Evolutionary conservation across 2,329 filamentous ascomycete genomes (phyloP).

Genomic region (Scedosporium apiospermum): DNA sequence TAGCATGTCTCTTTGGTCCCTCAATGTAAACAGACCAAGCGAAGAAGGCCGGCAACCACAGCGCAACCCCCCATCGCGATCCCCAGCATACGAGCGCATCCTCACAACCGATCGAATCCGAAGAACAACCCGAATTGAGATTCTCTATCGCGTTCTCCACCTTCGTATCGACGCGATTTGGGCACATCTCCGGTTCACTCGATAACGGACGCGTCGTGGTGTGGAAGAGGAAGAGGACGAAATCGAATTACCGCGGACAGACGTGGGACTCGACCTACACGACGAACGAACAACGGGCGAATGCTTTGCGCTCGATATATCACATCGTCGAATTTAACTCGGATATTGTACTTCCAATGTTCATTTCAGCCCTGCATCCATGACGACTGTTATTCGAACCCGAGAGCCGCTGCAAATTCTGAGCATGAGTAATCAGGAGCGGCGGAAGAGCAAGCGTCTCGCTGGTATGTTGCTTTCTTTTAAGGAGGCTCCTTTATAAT

Average conservation of each 20-base stretch:
- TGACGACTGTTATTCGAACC: slow-evolving; percentile 60
- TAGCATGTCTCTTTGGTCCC: background rate
- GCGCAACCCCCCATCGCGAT: slow-evolving; percentile 2
- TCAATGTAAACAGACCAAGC: slow-evolving; percentile 13
- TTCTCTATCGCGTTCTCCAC: background rate
- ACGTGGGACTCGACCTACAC: background rate
- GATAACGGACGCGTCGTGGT: slow-evolving; percentile 7
- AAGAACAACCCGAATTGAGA: background rate
- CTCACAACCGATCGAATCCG: background rate
- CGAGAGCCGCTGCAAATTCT: slow-evolving; percentile 56
- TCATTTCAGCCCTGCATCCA: slow-evolving; percentile 39
- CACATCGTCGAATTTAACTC: background rate
- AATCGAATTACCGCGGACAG: background rate
- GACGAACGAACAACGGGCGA: background rate
- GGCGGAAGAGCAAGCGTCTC: slow-evolving; percentile 54
- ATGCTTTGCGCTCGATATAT: background rate
- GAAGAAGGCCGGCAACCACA: background rate
- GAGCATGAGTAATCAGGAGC: slow-evolving; percentile 59
- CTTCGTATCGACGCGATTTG: background rate
- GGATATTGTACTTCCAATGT: slow-evolving; percentile 4
- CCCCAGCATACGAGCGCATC: background rate
- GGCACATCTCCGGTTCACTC: background rate
- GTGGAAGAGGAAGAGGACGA: background rate
- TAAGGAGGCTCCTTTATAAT: background rate
- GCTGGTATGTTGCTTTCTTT: slow-evolving; percentile 38